A percentile compares a stretch with the other conserved stretches of the same genome.
phyloP scores from a whole-genome alignment of 164 flowering plant genomes.

The Litsea cubeba region DNA sequence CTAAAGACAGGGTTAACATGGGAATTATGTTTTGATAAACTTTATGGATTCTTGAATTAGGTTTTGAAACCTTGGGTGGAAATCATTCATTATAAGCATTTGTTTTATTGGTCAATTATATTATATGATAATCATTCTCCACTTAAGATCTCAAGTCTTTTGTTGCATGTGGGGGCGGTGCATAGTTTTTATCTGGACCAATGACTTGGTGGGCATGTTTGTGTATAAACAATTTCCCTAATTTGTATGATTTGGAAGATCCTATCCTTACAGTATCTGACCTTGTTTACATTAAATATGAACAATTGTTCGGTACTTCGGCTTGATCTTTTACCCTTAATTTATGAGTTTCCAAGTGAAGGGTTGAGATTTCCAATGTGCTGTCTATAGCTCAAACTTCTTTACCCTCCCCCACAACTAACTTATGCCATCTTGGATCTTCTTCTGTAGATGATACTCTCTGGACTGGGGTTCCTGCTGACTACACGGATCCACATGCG shows the following conservation, averaged over 20 bases:
- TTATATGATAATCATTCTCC: too few species aligned
- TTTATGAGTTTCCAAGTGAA: not conserved
- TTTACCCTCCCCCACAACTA: not conserved
- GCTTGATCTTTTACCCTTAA: not conserved
- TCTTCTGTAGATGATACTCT: constrained; percentile 60
- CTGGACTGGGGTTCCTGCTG: constrained; percentile 88
- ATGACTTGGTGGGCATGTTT: too few species aligned
- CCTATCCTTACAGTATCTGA: not conserved
- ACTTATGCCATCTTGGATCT: not conserved
- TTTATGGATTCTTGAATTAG: not conserved
- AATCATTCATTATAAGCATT: not conserved
- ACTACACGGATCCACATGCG: constrained; percentile 63
- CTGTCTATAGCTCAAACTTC: not conserved
- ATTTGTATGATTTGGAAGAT: too few species aligned
- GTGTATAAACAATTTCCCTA: too few species aligned
- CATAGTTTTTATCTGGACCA: too few species aligned
- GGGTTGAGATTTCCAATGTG: not conserved
- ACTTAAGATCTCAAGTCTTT: too few species aligned
- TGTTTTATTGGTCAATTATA: not conserved
- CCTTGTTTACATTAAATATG: not conserved
- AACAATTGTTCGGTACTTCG: not conserved
- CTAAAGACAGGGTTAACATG: too few species aligned
- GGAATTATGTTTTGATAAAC: too few species aligned
- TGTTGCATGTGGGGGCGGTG: too few species aligned
- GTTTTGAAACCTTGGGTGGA: not conserved